These are phyloP conservation scores for Scopulariopsis brevicaulis DNA, from an alignment of 2,329 filamentous ascomycete genomes.

Conservation along the genomic window DNA sequence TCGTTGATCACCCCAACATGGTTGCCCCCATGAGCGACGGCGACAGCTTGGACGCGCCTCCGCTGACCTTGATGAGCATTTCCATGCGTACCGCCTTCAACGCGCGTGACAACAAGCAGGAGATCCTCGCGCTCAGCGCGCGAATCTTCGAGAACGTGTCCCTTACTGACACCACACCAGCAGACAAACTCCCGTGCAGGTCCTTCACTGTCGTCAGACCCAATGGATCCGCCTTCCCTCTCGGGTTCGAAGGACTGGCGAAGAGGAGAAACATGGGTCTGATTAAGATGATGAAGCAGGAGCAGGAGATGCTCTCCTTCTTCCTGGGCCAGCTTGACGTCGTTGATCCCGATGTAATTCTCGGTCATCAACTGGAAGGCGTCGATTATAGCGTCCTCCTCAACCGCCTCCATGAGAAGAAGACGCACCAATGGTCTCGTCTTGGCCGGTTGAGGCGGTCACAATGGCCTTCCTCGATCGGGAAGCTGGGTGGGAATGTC, in stretches of 20 bases:
- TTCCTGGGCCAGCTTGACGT: conserved; percentile 83
- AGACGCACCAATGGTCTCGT: conserved; percentile 87
- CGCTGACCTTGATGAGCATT: conserved; percentile 92
- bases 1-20: conserved; percentile 65
- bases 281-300: conserved; percentile 72
- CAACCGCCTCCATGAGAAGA: conserved; percentile 77
- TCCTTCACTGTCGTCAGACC: conserved; percentile 90
- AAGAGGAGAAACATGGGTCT: conserved; percentile 62
- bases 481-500: conserved; percentile 77
- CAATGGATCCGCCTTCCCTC: conserved; percentile 58
- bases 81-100: conserved; percentile 83
- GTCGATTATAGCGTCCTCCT: conserved; percentile 90
- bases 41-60: conserved; percentile 73
- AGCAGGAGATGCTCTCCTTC: conserved; percentile 74
- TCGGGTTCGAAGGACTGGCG: conserved; percentile 73
- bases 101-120: conserved; percentile 87
- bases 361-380: conserved; percentile 94
- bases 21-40: conserved; percentile 64
- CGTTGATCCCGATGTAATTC: conserved; percentile 83
- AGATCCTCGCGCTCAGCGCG: conserved; percentile 83
- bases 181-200: conserved; percentile 78
- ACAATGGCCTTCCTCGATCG: conserved; percentile 80
- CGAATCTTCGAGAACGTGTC: conserved; percentile 87
- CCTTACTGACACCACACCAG: conserved; percentile 75
- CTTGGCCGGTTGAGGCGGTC: conserved; percentile 76